Conservation (phyloP, 371 early-diverging fungal species). For the Lichtheimia hyalospora region DNA sequence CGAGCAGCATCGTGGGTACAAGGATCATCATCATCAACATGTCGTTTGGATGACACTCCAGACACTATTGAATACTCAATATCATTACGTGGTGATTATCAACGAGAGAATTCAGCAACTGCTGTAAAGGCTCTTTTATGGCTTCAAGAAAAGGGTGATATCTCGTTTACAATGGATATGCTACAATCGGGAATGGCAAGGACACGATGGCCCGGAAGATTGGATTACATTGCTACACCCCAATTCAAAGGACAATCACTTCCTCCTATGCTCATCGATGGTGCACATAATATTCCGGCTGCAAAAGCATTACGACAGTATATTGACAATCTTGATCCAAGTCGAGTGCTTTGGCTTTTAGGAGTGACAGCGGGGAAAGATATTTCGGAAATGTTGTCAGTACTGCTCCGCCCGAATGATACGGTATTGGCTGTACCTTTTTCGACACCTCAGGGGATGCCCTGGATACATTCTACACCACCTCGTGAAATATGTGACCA, state of each 20-base stretch:
- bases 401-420: constrained; percentile 59
- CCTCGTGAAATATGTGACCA: constrained; percentile 40
- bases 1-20: constrained; percentile 13
- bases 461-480: constrained; percentile 70
- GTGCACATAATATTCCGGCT: constrained; percentile 87
- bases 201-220: constrained; percentile 82
- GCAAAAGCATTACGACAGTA: constrained; percentile 62
- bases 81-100: constrained; percentile 76
- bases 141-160: constrained; percentile 23
- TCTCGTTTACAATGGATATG: constrained; percentile 36
- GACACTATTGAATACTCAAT: constrained; percentile 1
- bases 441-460: constrained; percentile 80
- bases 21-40: background rate
- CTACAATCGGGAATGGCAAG: constrained; percentile 57
- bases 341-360: constrained; percentile 73
- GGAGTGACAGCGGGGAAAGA: constrained; percentile 79
- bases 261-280: constrained; percentile 70
- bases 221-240: constrained; percentile 61
- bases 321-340: constrained; percentile 45
- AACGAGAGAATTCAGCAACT: constrained; percentile 76
- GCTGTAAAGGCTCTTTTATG: constrained; percentile 68
- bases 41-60: background rate
- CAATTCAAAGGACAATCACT: background rate
- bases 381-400: constrained; percentile 51
- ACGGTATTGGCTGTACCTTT: constrained; percentile 69